Evolutionary conservation across 805 yeast species (phyloP).

Genomic region (Candida broadrunensis): DNA sequence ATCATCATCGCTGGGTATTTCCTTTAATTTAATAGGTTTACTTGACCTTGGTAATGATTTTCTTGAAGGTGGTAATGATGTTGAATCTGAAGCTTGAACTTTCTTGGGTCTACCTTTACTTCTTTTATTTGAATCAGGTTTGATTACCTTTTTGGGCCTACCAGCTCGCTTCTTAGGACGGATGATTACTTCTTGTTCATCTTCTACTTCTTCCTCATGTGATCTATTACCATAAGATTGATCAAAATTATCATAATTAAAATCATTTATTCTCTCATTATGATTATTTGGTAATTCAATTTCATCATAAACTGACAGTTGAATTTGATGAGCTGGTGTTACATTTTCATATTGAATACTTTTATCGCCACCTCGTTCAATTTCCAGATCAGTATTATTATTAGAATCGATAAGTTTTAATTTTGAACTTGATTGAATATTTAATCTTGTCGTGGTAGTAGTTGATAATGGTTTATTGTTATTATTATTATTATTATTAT

Average conservation of each 20-base stretch:
- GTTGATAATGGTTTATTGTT: not conserved
- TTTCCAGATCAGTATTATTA: not conserved
- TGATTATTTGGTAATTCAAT: not conserved
- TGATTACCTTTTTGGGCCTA: slow-evolving; percentile 1
- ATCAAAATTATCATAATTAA: not conserved
- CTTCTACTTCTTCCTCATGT: not conserved
- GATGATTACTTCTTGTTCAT: not conserved
- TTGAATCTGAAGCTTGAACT: not conserved
- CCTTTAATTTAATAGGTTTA: not conserved
- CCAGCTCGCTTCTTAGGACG: slow-evolving; percentile 2
- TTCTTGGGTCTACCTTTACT: slow-evolving; percentile 9
- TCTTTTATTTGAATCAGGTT: not conserved
- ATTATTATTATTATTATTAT: not conserved
- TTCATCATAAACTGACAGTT: not conserved
- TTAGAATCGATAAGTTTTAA: not conserved
- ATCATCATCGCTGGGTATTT: slow-evolving; percentile 1
- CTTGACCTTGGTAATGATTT: not conserved
- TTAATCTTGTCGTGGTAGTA: not conserved
- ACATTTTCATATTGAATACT: not conserved
- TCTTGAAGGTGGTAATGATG: not conserved
- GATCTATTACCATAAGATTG: not conserved
- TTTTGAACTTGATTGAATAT: not conserved
- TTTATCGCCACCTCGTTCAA: no score
- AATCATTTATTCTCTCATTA: not conserved
- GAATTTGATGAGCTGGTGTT: not conserved